A percentile compares a stretch with the other conserved stretches of the same genome.
These are phyloP conservation scores for Ustilago esculenta DNA, from an alignment of 1,284 basidiomycete genomes.

Conservation along the genomic window DNA sequence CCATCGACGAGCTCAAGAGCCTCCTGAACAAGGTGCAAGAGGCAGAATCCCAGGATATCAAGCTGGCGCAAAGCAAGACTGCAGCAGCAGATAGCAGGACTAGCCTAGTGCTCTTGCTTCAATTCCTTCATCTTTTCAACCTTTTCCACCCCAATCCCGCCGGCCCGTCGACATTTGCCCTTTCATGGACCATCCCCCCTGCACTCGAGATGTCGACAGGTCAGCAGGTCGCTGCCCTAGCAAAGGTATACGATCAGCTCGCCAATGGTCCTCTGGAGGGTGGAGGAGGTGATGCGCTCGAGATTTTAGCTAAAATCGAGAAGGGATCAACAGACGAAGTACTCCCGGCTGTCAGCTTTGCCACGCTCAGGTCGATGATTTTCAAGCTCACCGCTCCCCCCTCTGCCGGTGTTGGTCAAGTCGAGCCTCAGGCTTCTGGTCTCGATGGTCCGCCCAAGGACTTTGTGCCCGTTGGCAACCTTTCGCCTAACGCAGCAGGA, in stretches of 20 bases:
- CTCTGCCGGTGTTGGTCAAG: constrained; percentile 2
- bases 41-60: constrained; percentile 7
- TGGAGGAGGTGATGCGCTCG: constrained; percentile 38
- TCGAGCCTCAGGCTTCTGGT: constrained; percentile 1
- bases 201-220: constrained; percentile 44
- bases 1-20: constrained; percentile 30
- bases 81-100: constrained; percentile 17
- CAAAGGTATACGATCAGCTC: constrained; percentile 42
- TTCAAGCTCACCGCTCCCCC: constrained; percentile 44
- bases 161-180: constrained; percentile 25
- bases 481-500: constrained; percentile 8
- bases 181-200: constrained; percentile 21
- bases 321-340: constrained; percentile 30
- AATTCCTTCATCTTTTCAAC: constrained; percentile 52
- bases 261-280: constrained; percentile 45
- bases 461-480: constrained; percentile 13
- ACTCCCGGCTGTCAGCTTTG: constrained; percentile 34
- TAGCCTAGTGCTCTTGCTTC: constrained; percentile 38
- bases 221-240: constrained; percentile 40
- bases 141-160: constrained; percentile 40
- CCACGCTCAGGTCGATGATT: constrained; percentile 37
- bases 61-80: constrained; percentile 3
- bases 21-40: constrained; percentile 28
- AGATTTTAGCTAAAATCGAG: constrained; percentile 35
- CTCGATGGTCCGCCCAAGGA: constrained; percentile 23